phyloP scores from a whole-genome alignment of 371 early-diverging fungal genomes.

The Basidiobolus meristosporus region DNA sequence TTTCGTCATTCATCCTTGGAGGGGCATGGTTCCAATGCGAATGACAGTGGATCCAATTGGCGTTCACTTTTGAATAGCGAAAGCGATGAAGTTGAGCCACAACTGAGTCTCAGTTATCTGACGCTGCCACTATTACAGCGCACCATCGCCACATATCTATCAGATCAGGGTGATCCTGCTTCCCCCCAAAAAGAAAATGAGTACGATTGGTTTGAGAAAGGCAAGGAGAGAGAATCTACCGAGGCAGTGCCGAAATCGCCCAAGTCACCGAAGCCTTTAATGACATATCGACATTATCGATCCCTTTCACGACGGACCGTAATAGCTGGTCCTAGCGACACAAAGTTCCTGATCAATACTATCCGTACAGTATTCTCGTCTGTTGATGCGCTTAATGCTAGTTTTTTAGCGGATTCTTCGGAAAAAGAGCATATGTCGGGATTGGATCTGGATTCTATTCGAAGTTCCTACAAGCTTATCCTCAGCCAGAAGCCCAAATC shows the following conservation, averaged over 20 bases:
- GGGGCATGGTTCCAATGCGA: not conserved
- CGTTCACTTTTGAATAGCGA: not conserved
- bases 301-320: not conserved
- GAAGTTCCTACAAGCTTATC: conserved; percentile 1
- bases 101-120: not conserved
- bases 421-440: not conserved
- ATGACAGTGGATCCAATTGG: not conserved
- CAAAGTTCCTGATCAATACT: conserved; percentile 1
- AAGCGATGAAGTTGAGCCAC: not conserved
- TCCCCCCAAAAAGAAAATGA: too few species aligned
- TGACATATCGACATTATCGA: too few species aligned
- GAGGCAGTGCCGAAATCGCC: too few species aligned
- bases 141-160: not conserved
- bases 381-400: not conserved
- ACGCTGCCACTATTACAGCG: not conserved
- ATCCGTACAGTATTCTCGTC: not conserved
- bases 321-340: not conserved
- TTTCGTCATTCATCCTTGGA: not conserved
- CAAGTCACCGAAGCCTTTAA: too few species aligned
- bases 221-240: too few species aligned
- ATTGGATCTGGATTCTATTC: not conserved
- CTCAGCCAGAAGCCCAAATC: not conserved
- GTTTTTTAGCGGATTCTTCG: not conserved
- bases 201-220: too few species aligned
- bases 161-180: not conserved